Evolutionary conservation across 2,329 filamentous ascomycete species (phyloP).

Genomic region (Phaeosphaeria sp.): DNA sequence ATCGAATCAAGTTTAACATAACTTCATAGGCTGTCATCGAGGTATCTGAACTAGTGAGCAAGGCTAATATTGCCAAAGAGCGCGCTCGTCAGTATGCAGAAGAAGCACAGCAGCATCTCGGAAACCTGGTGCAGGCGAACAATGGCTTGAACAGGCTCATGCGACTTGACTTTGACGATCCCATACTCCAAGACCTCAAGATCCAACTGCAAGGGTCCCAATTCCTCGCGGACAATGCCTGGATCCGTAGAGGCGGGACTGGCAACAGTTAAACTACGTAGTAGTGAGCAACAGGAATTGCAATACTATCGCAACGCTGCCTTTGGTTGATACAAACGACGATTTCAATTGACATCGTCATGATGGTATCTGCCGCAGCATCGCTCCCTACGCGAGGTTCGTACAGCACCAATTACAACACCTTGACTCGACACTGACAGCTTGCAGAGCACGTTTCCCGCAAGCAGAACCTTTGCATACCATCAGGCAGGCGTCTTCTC

Average conservation of each 20-base stretch:
- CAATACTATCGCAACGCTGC: not conserved
- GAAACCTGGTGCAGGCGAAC: not conserved
- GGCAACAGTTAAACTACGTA: not conserved
- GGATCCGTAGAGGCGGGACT: not conserved
- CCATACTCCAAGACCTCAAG: not conserved
- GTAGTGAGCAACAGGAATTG: not conserved
- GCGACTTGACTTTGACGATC: not conserved
- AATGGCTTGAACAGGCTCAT: not conserved
- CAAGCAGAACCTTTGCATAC: not conserved
- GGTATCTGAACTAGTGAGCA: not conserved
- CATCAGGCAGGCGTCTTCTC: not conserved
- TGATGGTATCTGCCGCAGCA: not conserved
- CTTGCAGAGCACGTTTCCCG: not conserved
- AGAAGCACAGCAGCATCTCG: not conserved
- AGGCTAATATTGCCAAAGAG: not conserved
- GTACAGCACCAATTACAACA: not conserved
- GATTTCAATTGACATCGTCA: not conserved
- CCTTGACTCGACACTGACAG: not conserved
- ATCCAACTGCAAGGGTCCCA: not conserved
- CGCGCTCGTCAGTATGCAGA: not conserved
- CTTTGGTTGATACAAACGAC: not conserved
- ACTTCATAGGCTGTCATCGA: not conserved
- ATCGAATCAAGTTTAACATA: not conserved
- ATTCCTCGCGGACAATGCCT: not conserved
- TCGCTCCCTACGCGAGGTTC: not conserved